Conservation (phyloP, 192 early-diverging fungal genomes). For the Fimicolochytrium jonesii region DNA sequence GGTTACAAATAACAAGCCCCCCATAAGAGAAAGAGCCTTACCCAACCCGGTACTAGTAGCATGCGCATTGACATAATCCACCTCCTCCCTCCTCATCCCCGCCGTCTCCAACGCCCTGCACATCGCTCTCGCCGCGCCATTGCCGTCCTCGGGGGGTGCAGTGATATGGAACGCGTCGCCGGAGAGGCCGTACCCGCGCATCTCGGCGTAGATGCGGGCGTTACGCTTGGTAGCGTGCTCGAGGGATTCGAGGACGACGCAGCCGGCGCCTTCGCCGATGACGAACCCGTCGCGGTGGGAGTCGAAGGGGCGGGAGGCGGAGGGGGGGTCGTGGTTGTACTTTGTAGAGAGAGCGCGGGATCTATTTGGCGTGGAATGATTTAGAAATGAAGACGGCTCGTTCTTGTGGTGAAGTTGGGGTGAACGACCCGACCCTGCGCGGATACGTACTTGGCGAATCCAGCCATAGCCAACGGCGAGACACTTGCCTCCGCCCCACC, state of each 20-base stretch:
- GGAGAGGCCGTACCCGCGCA: conserved; percentile 85
- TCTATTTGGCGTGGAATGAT: too few relatives aligned
- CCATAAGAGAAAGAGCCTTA: too few relatives aligned
- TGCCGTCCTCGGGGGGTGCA: conserved; percentile 79
- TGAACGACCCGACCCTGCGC: too few relatives aligned
- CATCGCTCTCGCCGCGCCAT: conserved; percentile 88
- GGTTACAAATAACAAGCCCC: too few relatives aligned
- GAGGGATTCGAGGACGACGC: conserved; percentile 85
- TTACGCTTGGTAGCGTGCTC: conserved; percentile 80
- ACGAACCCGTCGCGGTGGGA: conserved; percentile 84
- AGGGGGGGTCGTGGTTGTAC: conserved; percentile 72
- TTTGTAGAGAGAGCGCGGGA: conserved; percentile 77
- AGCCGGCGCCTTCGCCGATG: conserved; percentile 87
- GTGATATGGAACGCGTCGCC: conserved; percentile 93
- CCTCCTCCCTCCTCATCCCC: conserved; percentile 49
- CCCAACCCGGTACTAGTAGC: conserved; percentile 83
- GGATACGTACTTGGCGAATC: conserved; percentile 69
- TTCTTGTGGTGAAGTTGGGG: too few relatives aligned
- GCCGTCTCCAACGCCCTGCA: conserved; percentile 64
- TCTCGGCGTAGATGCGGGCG: conserved; percentile 86
- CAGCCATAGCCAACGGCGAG: conserved; percentile 81
- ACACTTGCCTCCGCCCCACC: conserved; percentile 85
- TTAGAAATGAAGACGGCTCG: too few relatives aligned
- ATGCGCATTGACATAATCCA: conserved; percentile 93
- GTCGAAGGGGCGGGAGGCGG: conserved; percentile 92